Percentiles rank a stretch among this genome's conserved stretches.
These are phyloP conservation scores for Colletotrichum siamense DNA, from an alignment of 2,329 filamentous ascomycete genomes.

Conservation along the genomic window DNA sequence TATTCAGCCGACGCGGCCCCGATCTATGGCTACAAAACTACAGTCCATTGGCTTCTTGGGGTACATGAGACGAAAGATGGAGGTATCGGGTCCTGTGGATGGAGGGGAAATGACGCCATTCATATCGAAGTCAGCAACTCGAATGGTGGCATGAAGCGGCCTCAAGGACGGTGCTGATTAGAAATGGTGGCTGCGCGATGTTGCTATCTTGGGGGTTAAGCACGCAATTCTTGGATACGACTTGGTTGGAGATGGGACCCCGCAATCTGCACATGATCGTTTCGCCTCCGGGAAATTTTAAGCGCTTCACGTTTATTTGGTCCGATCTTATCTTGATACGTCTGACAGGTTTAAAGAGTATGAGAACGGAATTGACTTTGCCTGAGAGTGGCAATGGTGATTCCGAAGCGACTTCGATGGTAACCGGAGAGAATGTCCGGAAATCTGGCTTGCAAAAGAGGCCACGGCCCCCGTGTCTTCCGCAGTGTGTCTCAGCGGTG, in stretches of 20 bases:
- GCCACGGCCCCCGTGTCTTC: background rate
- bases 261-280: conserved; percentile 1
- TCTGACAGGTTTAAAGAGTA: background rate
- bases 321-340: background rate
- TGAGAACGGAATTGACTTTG: background rate
- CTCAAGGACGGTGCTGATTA: background rate
- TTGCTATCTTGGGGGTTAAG: conserved; percentile 15
- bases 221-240: conserved; percentile 16
- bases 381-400: background rate
- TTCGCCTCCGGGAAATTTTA: background rate
- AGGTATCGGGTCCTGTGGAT: background rate
- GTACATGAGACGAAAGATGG: background rate
- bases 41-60: background rate
- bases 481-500: background rate
- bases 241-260: background rate
- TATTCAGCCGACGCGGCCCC: conserved; percentile 1
- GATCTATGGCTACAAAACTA: background rate
- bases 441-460: background rate
- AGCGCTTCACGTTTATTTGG: background rate
- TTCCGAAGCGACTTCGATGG: background rate
- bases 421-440: background rate
- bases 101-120: conserved; percentile 16
- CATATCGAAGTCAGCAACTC: background rate
- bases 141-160: background rate
- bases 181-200: conserved; percentile 8